Base-by-base conservation (phyloP, 176 grass and related monocot genomes). In the Bonia amplexicaulis region DNA sequence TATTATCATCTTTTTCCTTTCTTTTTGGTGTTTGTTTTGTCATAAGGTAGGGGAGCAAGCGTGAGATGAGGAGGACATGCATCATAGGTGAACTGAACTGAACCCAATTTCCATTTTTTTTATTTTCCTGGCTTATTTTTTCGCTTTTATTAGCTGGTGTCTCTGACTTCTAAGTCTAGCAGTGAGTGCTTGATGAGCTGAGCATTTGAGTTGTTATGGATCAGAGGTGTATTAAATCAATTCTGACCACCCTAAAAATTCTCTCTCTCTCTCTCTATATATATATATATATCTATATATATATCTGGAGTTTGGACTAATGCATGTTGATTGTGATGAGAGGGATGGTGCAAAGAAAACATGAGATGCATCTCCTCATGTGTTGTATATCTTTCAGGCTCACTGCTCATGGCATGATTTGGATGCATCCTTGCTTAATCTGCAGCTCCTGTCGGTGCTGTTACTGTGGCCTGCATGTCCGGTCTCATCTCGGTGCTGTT, bases 21-120 rank as follows among this genome's bases (percentile, higher is more conserved):
- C 7, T 9, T 78, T 86, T 44, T 12, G 61, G 25, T 57, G n/a
- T 80, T 79, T 51, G 14, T 74, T 26, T 67, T 79, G 80, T 75
- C 69, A 69, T 79, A 80, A 87, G 42, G 75, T 87, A 84, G 80
- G 80, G 85, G 80, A 84, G 80, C 84, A 87, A 78, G 82, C 82
- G 79, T 80, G 76, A 88, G 41, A 69, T 67, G 57, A 26, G 8
- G 27, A 64, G 69, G 69, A 14, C 81, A 82, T 57, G 66, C 66
- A 63, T 86, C 65, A 48, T 69, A 78, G 39, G 58, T 71, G 74
- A 44, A 51, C 73, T 33, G 31, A 33, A 33, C 3, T 68, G 44
- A 11, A 52, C 27, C 9, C 64, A 37, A 77, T 61, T 61, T 27
- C 13, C 41, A 11, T 15, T 53, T 33, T 73, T 29, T 70, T 54